These are phyloP conservation scores for Coccomyxa sp. DNA, from an alignment of 139 green algal genomes.

Conservation along the genomic window DNA sequence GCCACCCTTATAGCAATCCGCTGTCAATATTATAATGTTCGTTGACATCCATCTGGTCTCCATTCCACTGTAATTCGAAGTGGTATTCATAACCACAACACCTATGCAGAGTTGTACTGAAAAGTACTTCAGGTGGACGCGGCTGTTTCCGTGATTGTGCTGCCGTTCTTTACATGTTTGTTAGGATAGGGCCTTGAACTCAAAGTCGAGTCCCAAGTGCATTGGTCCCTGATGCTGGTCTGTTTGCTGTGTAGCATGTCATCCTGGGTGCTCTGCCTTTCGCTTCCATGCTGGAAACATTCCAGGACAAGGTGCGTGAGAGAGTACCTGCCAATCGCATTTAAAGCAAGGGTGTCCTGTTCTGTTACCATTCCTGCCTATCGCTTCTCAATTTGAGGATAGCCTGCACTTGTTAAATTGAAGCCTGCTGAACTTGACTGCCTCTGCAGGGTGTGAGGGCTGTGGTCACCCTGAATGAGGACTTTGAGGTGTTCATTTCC, in stretches of 20 bases:
- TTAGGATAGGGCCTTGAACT: too few species aligned
- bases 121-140: too few species aligned
- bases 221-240: too few species aligned
- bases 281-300: slow-evolving; percentile 10
- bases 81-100: too few species aligned
- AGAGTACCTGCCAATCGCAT: not conserved
- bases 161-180: too few species aligned
- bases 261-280: slow-evolving; percentile 20
- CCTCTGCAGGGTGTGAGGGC: slow-evolving; percentile 12
- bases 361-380: not conserved
- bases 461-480: slow-evolving; percentile 25
- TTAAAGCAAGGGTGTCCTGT: not conserved
- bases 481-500: slow-evolving; percentile 27
- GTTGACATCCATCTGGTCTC: too few species aligned
- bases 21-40: too few species aligned
- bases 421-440: not conserved
- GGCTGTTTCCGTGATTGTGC: too few species aligned
- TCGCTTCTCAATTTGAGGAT: not conserved
- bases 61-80: too few species aligned
- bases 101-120: not conserved
- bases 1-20: too few species aligned
- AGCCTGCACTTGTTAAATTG: not conserved
- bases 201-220: too few species aligned
- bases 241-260: slow-evolving; percentile 5
- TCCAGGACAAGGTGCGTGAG: slow-evolving; percentile 10